Evolutionary conservation across 306 rosid genomes (phyloP).

Genomic region (Cucurbita moschata): DNA sequence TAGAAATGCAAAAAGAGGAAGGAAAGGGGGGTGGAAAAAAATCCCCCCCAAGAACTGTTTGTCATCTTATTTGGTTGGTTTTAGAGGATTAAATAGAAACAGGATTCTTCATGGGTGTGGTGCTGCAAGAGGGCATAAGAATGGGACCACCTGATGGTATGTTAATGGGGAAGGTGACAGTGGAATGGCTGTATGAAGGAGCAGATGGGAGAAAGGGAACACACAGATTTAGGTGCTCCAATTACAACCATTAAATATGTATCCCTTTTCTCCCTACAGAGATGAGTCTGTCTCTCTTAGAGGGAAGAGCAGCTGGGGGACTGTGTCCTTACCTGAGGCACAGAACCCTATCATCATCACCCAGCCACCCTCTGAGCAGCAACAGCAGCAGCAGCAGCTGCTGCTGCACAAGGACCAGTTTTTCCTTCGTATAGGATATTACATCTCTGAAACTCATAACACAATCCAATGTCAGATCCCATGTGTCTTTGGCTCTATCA

Average conservation of each 20-base stretch:
- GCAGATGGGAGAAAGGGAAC: constrained; percentile 77
- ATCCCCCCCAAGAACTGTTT: not conserved
- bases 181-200: constrained; percentile 46
- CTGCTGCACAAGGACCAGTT: constrained; percentile 13
- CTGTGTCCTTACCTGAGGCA: constrained; percentile 18
- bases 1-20: not conserved
- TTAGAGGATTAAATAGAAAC: not conserved
- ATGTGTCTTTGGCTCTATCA: constrained; percentile 34
- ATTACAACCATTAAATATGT: constrained; percentile 46
- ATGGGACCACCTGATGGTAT: constrained; percentile 55
- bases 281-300: constrained; percentile 30
- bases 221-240: constrained; percentile 53
- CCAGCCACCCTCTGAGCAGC: not conserved
- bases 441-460: constrained; percentile 30
- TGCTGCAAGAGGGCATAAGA: constrained; percentile 3
- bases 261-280: constrained; percentile 30
- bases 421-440: constrained; percentile 8
- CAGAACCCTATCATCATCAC: constrained; percentile 16
- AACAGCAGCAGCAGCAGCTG: not conserved
- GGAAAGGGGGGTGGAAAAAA: not conserved
- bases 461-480: constrained; percentile 46
- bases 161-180: constrained; percentile 45
- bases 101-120: constrained; percentile 8
- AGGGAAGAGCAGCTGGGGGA: constrained; percentile 14
- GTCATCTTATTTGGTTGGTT: not conserved